Evolutionary conservation across 192 early-diverging fungal genomes (phyloP).

Genomic region (Funneliformis geosporum): DNA sequence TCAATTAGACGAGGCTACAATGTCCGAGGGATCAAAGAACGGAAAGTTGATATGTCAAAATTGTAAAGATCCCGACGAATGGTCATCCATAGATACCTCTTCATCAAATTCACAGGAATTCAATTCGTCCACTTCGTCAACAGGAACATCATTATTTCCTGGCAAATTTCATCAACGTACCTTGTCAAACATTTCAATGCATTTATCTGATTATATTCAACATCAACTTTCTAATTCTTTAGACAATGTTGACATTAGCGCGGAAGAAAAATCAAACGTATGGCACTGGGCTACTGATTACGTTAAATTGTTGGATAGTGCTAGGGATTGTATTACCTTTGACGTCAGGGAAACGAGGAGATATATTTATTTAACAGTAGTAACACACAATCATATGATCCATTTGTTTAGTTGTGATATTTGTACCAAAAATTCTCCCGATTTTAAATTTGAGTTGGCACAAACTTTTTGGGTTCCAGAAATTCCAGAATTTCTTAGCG

Average conservation of each 20-base stretch:
- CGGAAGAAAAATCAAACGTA: not conserved
- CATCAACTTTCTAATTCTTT: constrained; percentile 10
- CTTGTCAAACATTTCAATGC: not conserved
- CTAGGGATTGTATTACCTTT: constrained; percentile 10
- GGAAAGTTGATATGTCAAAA: not conserved
- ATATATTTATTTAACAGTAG: not conserved
- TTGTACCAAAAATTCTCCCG: not conserved
- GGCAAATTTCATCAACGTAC: constrained; percentile 2
- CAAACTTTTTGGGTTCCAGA: constrained; percentile 15
- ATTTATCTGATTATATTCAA: constrained; percentile 5
- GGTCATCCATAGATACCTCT: not conserved
- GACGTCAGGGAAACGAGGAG: not conserved
- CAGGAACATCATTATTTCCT: not conserved
- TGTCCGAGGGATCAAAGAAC: not conserved
- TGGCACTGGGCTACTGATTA: constrained; percentile 15
- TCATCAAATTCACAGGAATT: not conserved
- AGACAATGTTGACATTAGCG: not conserved
- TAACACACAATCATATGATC: not conserved
- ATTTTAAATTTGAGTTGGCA: constrained; percentile 17
- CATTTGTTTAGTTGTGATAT: not conserved
- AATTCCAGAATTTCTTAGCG: constrained; percentile 2
- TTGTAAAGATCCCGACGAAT: not conserved
- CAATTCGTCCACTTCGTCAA: not conserved
- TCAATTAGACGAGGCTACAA: not conserved
- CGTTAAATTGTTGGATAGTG: not conserved